Conservation (phyloP, 2,329 filamentous ascomycete species). For the Monosporascus sp. region DNA sequence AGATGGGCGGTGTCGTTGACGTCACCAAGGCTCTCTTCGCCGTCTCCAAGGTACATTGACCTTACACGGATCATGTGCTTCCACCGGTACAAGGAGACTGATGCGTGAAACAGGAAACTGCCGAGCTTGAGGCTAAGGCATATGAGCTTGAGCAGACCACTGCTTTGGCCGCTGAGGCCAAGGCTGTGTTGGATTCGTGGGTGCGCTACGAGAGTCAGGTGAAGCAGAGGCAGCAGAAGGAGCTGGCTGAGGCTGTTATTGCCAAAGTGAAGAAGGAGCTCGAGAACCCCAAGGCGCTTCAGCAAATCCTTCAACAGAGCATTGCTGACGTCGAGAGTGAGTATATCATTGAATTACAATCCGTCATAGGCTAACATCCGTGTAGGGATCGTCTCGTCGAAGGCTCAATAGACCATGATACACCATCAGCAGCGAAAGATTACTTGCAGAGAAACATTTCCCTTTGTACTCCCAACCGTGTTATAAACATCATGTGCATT, state of each 20-base stretch:
- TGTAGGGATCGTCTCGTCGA: slow-evolving; percentile 57
- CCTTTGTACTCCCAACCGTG: slow-evolving; percentile 47
- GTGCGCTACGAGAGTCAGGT: slow-evolving; percentile 98
- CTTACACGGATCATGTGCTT: background rate
- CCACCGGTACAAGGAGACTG: background rate
- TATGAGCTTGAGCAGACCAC: slow-evolving; percentile 98
- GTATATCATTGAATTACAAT: slow-evolving; percentile 11
- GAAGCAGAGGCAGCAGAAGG: slow-evolving; percentile 96
- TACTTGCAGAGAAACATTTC: slow-evolving; percentile 30
- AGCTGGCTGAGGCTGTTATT: slow-evolving; percentile 89
- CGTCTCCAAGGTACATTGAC: slow-evolving; percentile 78
- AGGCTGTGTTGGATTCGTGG: slow-evolving; percentile 95
- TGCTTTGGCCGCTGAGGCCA: slow-evolving; percentile 85
- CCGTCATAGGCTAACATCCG: slow-evolving; percentile 27
- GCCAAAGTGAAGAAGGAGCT: slow-evolving; percentile 98
- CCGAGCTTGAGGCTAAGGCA: slow-evolving; percentile 88
- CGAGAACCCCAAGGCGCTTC: slow-evolving; percentile 92
- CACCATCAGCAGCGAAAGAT: slow-evolving; percentile 17
- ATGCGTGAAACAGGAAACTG: slow-evolving; percentile 69
- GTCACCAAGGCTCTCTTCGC: slow-evolving; percentile 96
- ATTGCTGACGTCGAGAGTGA: slow-evolving; percentile 92
- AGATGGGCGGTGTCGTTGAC: slow-evolving; percentile 90
- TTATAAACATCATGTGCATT: slow-evolving; percentile 58
- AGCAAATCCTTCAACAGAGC: slow-evolving; percentile 97
- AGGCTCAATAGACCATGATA: slow-evolving; percentile 54